A percentile compares a stretch with the other conserved stretches of the same genome.
Evolutionary conservation across 495 filamentous ascomycete species (phyloP).

Genomic region (Chaetomidium leptoderma): DNA sequence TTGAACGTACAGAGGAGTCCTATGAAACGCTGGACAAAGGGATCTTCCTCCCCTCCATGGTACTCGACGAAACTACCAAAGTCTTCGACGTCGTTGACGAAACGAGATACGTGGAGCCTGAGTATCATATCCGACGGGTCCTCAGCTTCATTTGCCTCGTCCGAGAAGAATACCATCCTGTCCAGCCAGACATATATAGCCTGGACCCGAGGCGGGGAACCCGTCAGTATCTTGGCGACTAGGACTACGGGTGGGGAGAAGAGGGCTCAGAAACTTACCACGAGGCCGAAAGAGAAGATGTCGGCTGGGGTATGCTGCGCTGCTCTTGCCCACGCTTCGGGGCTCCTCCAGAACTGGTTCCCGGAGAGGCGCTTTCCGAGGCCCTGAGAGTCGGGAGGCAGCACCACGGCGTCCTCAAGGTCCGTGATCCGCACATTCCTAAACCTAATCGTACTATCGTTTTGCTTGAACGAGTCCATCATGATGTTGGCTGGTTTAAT

Average conservation of each 20-base stretch:
- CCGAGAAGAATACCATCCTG: constrained; percentile 5
- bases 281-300: constrained; percentile 12
- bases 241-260: neutral
- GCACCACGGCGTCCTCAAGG: constrained; percentile 5
- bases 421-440: constrained; percentile 3
- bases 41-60: constrained; percentile 3
- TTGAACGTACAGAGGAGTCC: neutral
- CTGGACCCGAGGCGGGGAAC: neutral
- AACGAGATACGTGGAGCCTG: constrained; percentile 2
- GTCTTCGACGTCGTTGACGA: neutral
- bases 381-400: constrained; percentile 6
- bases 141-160: neutral
- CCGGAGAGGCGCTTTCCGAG: constrained; percentile 8
- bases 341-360: constrained; percentile 13
- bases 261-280: neutral
- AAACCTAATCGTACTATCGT: neutral
- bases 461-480: constrained; percentile 2
- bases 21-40: constrained; percentile 3
- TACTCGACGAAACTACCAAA: constrained; percentile 6
- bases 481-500: constrained; percentile 13
- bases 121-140: constrained; percentile 9
- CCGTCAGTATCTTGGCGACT: neutral
- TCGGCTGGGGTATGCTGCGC: constrained; percentile 9
- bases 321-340: constrained; percentile 12
- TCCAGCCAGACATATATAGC: constrained; percentile 11